These are phyloP conservation scores for Lichtheimia corymbifera DNA, from an alignment of 371 early-diverging fungal species.

Conservation along the genomic window DNA sequence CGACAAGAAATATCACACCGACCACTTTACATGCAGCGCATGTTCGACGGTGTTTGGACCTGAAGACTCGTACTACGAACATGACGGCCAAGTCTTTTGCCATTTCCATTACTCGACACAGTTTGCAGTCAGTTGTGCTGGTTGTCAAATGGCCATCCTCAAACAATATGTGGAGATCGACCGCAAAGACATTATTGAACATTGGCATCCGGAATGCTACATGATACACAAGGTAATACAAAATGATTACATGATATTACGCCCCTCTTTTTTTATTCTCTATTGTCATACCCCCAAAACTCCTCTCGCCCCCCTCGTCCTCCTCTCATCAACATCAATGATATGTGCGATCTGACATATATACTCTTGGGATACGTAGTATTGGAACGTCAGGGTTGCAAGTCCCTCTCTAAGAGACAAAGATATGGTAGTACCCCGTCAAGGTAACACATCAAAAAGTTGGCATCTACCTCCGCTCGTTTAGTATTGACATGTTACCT, in stretches of 20 bases:
- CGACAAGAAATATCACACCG: conserved; percentile 91
- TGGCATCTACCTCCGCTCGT: too few relatives aligned
- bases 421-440: not conserved
- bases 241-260: not conserved
- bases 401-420: not conserved
- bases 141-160: conserved; percentile 93
- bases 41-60: conserved; percentile 94
- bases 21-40: conserved; percentile 93
- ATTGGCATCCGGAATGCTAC: conserved; percentile 99
- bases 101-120: conserved; percentile 90
- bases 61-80: conserved; percentile 95
- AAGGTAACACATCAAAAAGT: not conserved
- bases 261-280: too few relatives aligned
- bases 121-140: conserved; percentile 76
- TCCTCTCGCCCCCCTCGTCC: too few relatives aligned
- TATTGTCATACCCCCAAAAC: too few relatives aligned
- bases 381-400: conserved; percentile 78
- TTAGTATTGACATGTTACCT: not conserved
- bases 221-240: conserved; percentile 86
- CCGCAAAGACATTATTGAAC: conserved; percentile 76
- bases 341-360: too few relatives aligned
- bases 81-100: conserved; percentile 89
- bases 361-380: conserved; percentile 35
- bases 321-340: too few relatives aligned
- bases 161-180: conserved; percentile 94